phyloP scores from a whole-genome alignment of 352 stramenopile genomes.

The Globisporangium irregulare region DNA sequence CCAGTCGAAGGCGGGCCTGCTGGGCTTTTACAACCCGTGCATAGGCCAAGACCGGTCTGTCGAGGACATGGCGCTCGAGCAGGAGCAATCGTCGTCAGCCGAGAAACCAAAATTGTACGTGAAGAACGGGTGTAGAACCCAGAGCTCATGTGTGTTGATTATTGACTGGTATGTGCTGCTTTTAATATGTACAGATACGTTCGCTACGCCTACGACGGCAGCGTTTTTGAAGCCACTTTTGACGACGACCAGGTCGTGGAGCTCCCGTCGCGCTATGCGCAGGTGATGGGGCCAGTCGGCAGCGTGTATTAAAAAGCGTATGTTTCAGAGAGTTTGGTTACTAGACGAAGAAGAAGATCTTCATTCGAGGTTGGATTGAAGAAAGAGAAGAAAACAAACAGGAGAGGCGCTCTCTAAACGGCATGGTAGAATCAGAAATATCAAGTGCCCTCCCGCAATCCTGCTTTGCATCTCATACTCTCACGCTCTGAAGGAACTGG shows the following conservation, averaged over 20 bases:
- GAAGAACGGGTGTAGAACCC: neutral
- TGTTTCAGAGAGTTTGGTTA: neutral
- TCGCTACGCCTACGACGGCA: constrained; percentile 66
- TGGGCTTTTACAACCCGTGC: constrained; percentile 85
- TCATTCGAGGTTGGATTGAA: neutral
- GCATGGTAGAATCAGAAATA: too few relatives aligned
- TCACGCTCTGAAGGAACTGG: neutral
- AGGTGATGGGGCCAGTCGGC: constrained; percentile 64
- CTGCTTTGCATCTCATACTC: neutral
- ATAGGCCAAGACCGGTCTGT: constrained; percentile 43
- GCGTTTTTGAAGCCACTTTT: constrained; percentile 82
- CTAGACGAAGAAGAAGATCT: neutral
- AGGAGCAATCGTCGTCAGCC: neutral
- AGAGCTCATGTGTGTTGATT: neutral
- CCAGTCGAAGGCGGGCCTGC: constrained; percentile 59
- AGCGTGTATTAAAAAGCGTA: constrained; percentile 44
- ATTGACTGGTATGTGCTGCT: neutral
- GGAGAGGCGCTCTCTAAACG: neutral
- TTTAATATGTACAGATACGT: constrained; percentile 46
- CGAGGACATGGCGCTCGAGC: constrained; percentile 22
- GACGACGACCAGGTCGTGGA: constrained; percentile 67
- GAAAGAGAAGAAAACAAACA: neutral
- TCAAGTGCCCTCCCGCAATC: too few relatives aligned
- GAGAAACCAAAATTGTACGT: constrained; percentile 61
- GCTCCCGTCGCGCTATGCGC: constrained; percentile 69